Percentiles rank a stretch among this genome's conserved stretches.
These are phyloP conservation scores for Arabidopsis hybrid DNA, from an alignment of 441 rosid species.

Conservation along the genomic window DNA sequence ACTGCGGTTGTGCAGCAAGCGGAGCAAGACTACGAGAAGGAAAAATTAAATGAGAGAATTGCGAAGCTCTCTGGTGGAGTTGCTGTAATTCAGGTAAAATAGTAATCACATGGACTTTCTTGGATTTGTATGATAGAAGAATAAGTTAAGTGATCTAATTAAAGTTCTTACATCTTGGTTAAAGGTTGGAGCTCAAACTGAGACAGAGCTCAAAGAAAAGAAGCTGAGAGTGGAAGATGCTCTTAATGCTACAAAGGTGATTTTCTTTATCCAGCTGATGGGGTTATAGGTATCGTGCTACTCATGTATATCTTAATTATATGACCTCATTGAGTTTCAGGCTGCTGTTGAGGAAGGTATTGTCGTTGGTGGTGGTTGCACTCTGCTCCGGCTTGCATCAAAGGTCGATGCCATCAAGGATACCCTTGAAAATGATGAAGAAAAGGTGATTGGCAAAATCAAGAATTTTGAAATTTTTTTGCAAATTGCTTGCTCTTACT, in stretches of 20 bases:
- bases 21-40: slow-evolving; percentile 93
- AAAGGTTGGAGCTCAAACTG: slow-evolving; percentile 98
- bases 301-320: slow-evolving; percentile 2
- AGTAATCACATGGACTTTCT: neutral
- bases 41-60: slow-evolving; percentile 90
- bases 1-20: slow-evolving; percentile 60
- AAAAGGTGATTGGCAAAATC: slow-evolving; percentile 56
- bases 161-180: neutral
- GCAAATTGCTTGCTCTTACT: neutral
- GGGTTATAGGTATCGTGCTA: neutral
- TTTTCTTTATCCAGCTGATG: neutral
- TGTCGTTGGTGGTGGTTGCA: slow-evolving; percentile 98
- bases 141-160: slow-evolving; percentile 6
- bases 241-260: slow-evolving; percentile 92
- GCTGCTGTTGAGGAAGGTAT: slow-evolving; percentile 99
- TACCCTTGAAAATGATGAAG: slow-evolving; percentile 79
- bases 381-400: slow-evolving; percentile 78
- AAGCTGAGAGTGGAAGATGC: slow-evolving; percentile 95
- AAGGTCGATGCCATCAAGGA: slow-evolving; percentile 88
- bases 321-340: slow-evolving; percentile 40
- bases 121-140: neutral
- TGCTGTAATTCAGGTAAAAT: slow-evolving; percentile 87
- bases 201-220: slow-evolving; percentile 96
- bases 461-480: neutral
- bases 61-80: slow-evolving; percentile 98